These are phyloP conservation scores for Clathrospora elynae DNA, from an alignment of 2,329 filamentous ascomycete genomes.

Conservation along the genomic window DNA sequence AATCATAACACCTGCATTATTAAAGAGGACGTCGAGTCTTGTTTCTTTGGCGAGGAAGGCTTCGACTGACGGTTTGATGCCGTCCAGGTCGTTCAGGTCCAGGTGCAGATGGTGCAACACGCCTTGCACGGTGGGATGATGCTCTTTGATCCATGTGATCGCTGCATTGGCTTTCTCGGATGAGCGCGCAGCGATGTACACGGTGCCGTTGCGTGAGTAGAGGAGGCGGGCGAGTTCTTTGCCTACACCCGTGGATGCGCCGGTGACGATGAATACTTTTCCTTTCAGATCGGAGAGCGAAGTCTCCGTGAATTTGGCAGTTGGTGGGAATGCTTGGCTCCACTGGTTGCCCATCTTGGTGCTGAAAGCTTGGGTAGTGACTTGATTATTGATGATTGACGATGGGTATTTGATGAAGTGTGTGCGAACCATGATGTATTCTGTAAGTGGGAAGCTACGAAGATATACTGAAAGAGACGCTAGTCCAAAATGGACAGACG, in stretches of 20 bases:
- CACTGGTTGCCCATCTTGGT: slow-evolving; percentile 24
- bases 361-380: background rate
- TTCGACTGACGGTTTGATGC: slow-evolving; percentile 44
- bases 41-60: slow-evolving; percentile 48
- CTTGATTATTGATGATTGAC: background rate
- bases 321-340: slow-evolving; percentile 25
- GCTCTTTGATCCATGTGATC: slow-evolving; percentile 50
- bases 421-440: no score
- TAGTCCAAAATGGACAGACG: no score
- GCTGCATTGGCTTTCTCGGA: slow-evolving; percentile 49
- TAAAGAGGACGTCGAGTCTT: slow-evolving; percentile 51
- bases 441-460: no score
- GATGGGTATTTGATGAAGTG: no score
- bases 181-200: slow-evolving; percentile 61
- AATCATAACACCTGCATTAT: slow-evolving; percentile 45
- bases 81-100: slow-evolving; percentile 52
- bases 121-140: slow-evolving; percentile 28
- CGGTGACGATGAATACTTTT: slow-evolving; percentile 60
- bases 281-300: slow-evolving; percentile 49
- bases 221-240: slow-evolving; percentile 60
- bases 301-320: slow-evolving; percentile 23
- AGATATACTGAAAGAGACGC: no score
- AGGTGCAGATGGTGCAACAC: slow-evolving; percentile 34
- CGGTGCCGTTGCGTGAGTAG: slow-evolving; percentile 59
- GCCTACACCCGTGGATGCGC: slow-evolving; percentile 57